Conservation (phyloP, 495 filamentous ascomycete genomes). For the Xylaria longipes region DNA sequence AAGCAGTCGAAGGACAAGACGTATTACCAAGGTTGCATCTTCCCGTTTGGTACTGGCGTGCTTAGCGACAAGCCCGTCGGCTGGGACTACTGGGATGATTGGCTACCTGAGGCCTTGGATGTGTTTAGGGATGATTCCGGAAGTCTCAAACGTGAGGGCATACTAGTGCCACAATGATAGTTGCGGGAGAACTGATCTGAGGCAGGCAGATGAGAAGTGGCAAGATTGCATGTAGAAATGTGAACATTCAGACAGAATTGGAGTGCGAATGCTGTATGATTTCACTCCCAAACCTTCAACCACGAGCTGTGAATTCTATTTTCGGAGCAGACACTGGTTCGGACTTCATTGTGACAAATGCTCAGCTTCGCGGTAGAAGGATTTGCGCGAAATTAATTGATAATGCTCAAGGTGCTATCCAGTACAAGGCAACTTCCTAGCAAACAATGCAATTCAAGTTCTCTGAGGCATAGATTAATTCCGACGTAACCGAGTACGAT, state of each 20-base stretch:
- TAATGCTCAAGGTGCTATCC: too few relatives aligned
- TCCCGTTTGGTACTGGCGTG: not conserved
- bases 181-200: not conserved
- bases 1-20: not conserved
- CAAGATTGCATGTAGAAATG: not conserved
- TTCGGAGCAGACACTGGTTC: too few relatives aligned
- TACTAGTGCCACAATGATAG: not conserved
- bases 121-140: not conserved
- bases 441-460: too few relatives aligned
- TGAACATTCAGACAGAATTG: too few relatives aligned
- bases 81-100: constrained; percentile 3
- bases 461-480: too few relatives aligned
- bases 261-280: not conserved
- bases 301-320: too few relatives aligned
- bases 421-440: too few relatives aligned
- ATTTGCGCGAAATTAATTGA: too few relatives aligned
- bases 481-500: too few relatives aligned
- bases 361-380: too few relatives aligned
- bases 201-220: not conserved
- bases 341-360: too few relatives aligned
- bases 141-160: not conserved
- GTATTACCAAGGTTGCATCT: not conserved
- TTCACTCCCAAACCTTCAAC: not conserved
- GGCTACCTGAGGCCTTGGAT: not conserved
- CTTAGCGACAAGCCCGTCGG: not conserved